Percentiles rank a stretch among this genome's conserved stretches.
phyloP scores from a whole-genome alignment of 805 yeast species.

The Metschnikowia lunata region DNA sequence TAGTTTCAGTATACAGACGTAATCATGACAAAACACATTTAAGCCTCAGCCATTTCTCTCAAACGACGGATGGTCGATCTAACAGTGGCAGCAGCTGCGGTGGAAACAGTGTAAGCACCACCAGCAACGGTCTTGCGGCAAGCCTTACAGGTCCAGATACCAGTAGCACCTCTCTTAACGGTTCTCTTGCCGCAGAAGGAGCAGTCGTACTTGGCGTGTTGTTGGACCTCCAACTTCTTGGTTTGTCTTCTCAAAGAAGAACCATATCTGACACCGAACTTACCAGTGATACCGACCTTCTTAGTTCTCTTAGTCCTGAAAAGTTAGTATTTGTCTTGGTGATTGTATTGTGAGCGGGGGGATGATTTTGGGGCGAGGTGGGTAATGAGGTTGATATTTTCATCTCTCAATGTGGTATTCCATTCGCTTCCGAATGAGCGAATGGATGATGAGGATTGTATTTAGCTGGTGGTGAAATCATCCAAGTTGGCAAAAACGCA shows the following conservation, averaged over 20 bases:
- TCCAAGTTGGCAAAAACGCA: too few relatives aligned
- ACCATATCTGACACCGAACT: conserved; percentile 99
- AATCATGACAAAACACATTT: conserved; percentile 31
- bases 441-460: too few relatives aligned
- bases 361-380: too few relatives aligned
- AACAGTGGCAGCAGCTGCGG: conserved; percentile 99
- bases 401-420: too few relatives aligned
- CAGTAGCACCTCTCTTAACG: conserved; percentile 95
- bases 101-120: conserved; percentile 99
- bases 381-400: too few relatives aligned
- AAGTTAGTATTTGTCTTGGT: too few relatives aligned
- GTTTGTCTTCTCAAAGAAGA: conserved; percentile 99
- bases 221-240: conserved; percentile 98
- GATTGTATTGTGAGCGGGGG: too few relatives aligned
- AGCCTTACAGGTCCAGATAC: conserved; percentile 97
- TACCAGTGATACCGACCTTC: conserved; percentile 99
- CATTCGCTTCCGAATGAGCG: too few relatives aligned
- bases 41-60: conserved; percentile 99
- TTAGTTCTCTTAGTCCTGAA: conserved; percentile 98
- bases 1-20: conserved; percentile 14
- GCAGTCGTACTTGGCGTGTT: conserved; percentile 98
- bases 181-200: conserved; percentile 99
- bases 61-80: conserved; percentile 99
- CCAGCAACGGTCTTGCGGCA: conserved; percentile 98
- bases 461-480: too few relatives aligned